A percentile compares a stretch with the other conserved stretches of the same genome.
phyloP scores from a whole-genome alignment of 345 rosid genomes.

The Salix caprea region DNA sequence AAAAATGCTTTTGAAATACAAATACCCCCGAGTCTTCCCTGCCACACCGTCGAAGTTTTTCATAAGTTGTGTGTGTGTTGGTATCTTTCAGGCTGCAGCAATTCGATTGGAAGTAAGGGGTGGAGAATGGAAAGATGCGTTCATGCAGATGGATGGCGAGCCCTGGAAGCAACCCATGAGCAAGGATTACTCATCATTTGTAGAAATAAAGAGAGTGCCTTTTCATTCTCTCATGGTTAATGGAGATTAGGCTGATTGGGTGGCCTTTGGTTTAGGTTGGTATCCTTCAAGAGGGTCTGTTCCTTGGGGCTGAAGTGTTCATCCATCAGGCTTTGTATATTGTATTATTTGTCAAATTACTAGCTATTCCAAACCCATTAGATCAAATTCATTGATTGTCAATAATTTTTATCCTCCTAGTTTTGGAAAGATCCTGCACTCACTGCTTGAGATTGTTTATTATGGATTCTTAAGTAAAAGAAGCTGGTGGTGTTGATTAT shows the following conservation, averaged over 20 bases:
- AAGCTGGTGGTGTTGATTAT: too few relatives aligned
- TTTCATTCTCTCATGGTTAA: slow-evolving; percentile 60
- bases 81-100: slow-evolving; percentile 63
- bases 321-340: neutral
- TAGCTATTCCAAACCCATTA: too few relatives aligned
- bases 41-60: neutral
- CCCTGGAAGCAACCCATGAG: slow-evolving; percentile 89
- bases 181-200: slow-evolving; percentile 65
- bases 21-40: too few relatives aligned
- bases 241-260: slow-evolving; percentile 37
- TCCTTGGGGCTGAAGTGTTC: neutral
- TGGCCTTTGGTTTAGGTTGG: neutral
- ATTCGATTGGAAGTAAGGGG: slow-evolving; percentile 84
- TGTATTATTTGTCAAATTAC: too few relatives aligned
- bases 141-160: slow-evolving; percentile 98
- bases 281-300: neutral
- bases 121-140: slow-evolving; percentile 81
- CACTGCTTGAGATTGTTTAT: too few relatives aligned
- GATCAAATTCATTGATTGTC: too few relatives aligned
- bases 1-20: too few relatives aligned
- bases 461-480: too few relatives aligned
- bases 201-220: slow-evolving; percentile 79
- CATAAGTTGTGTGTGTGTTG: neutral
- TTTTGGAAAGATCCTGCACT: too few relatives aligned
- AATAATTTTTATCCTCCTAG: too few relatives aligned